These are phyloP conservation scores for Termitomyces eurrhizus DNA, from an alignment of 768 basidiomycete genomes.

Conservation along the genomic window DNA sequence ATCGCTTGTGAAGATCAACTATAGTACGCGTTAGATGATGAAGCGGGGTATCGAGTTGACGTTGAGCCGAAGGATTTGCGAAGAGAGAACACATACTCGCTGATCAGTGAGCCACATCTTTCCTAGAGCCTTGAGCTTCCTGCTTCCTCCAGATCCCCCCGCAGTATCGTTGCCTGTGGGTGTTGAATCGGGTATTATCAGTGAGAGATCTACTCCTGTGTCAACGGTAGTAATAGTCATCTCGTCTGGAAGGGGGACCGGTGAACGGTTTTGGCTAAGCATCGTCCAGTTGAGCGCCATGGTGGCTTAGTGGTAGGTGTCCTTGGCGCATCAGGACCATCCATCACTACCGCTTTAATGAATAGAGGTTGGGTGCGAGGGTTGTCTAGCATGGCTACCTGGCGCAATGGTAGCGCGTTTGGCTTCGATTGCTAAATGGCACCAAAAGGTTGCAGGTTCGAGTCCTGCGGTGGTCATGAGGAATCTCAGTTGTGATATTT, in stretches of 20 bases:
- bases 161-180: slow-evolving; percentile 36
- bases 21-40: not conserved
- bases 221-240: slow-evolving; percentile 52
- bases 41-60: slow-evolving; percentile 2
- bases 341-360: not conserved
- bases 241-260: slow-evolving; percentile 65
- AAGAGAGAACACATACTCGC: slow-evolving; percentile 45
- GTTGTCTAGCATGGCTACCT: slow-evolving; percentile 61
- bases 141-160: slow-evolving; percentile 51
- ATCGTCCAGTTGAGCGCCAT: slow-evolving; percentile 85
- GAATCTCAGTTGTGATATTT: too few species aligned
- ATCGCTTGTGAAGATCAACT: slow-evolving; percentile 63
- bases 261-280: slow-evolving; percentile 52
- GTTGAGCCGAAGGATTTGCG: not conserved
- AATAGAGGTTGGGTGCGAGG: too few species aligned
- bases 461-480: slow-evolving; percentile 84
- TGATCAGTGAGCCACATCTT: slow-evolving; percentile 66
- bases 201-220: slow-evolving; percentile 51
- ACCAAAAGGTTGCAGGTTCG: slow-evolving; percentile 98
- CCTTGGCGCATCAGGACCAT: not conserved
- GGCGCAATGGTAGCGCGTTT: slow-evolving; percentile 95
- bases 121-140: slow-evolving; percentile 57
- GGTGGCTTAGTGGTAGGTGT: slow-evolving; percentile 13
- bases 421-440: slow-evolving; percentile 75
- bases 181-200: slow-evolving; percentile 53